These are phyloP conservation scores for Cokeromyces recurvatus DNA, from an alignment of 371 early-diverging fungal species.

Conservation along the genomic window DNA sequence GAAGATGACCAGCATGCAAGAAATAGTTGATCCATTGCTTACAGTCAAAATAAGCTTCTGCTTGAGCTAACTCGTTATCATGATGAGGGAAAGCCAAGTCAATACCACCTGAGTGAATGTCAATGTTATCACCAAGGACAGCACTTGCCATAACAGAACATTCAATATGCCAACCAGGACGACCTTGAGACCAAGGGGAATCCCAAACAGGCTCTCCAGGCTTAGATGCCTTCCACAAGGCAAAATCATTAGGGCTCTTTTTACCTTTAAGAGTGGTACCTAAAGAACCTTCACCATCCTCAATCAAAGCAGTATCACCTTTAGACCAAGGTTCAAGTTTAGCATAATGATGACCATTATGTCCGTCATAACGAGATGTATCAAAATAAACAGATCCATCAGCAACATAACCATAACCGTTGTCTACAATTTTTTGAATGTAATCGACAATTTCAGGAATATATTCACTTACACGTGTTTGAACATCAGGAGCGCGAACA, in stretches of 20 bases:
- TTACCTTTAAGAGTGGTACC: conserved; percentile 72
- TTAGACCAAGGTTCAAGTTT: conserved; percentile 91
- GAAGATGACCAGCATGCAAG: conserved; percentile 98
- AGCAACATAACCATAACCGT: conserved; percentile 93
- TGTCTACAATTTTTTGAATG: conserved; percentile 88
- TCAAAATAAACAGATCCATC: conserved; percentile 99
- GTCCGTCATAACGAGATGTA: conserved; percentile 82
- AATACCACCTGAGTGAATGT: conserved; percentile 98
- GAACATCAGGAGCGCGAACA: conserved; percentile 87
- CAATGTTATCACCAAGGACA: conserved; percentile 86
- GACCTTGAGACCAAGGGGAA: conserved; percentile 92
- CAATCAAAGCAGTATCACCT: conserved; percentile 72
- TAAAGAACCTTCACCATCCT: conserved; percentile 92
- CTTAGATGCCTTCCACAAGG: conserved; percentile 98
- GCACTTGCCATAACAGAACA: conserved; percentile 99
- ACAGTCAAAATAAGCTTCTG: conserved; percentile 91
- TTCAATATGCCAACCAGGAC: conserved; percentile 99
- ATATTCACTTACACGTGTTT: conserved; percentile 98
- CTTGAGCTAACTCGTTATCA: conserved; percentile 99
- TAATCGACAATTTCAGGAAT: conserved; percentile 93
- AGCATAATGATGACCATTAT: conserved; percentile 83
- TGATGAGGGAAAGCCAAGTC: conserved; percentile 99
- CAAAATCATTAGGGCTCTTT: conserved; percentile 89
- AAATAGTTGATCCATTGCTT: conserved; percentile 99
- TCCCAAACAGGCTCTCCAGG: conserved; percentile 97